Percentiles rank a stretch among this genome's conserved stretches.
Evolutionary conservation across 768 basidiomycete genomes (phyloP).

Genomic region (Panellus pusillus): DNA sequence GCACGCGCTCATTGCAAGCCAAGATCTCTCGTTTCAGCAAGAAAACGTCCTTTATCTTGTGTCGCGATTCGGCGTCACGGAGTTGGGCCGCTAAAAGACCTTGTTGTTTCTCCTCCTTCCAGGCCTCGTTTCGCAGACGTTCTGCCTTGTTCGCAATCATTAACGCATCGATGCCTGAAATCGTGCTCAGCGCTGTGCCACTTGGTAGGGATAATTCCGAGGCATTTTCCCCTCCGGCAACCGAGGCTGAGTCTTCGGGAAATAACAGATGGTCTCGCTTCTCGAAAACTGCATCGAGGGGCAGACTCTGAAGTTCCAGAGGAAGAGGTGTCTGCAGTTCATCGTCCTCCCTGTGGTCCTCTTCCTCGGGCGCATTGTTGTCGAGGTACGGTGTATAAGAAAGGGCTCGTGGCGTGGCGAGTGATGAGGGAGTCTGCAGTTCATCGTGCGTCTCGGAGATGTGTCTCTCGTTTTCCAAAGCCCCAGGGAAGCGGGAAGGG

Average conservation of each 20-base stretch:
- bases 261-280: background rate
- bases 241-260: background rate
- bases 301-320: conserved; percentile 4
- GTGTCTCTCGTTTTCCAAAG: background rate
- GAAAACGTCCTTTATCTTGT: conserved; percentile 39
- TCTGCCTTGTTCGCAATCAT: conserved; percentile 30
- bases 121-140: conserved; percentile 39
- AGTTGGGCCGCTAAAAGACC: conserved; percentile 29
- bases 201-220: conserved; percentile 6
- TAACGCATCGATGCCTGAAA: conserved; percentile 11
- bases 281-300: background rate
- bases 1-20: conserved; percentile 33
- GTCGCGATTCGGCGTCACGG: conserved; percentile 30
- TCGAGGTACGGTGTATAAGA: background rate
- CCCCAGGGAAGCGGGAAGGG: background rate
- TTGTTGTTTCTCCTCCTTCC: conserved; percentile 35
- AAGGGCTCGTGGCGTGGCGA: background rate
- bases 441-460: background rate
- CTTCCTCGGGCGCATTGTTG: background rate
- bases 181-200: conserved; percentile 12
- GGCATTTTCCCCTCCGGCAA: background rate
- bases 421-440: conserved; percentile 3
- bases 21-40: conserved; percentile 38
- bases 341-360: background rate
- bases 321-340: conserved; percentile 19